A percentile compares a stretch with the other conserved stretches of the same genome.
Evolutionary conservation across 352 stramenopile genomes (phyloP).

Genomic region (Globisporangium mamillatum): DNA sequence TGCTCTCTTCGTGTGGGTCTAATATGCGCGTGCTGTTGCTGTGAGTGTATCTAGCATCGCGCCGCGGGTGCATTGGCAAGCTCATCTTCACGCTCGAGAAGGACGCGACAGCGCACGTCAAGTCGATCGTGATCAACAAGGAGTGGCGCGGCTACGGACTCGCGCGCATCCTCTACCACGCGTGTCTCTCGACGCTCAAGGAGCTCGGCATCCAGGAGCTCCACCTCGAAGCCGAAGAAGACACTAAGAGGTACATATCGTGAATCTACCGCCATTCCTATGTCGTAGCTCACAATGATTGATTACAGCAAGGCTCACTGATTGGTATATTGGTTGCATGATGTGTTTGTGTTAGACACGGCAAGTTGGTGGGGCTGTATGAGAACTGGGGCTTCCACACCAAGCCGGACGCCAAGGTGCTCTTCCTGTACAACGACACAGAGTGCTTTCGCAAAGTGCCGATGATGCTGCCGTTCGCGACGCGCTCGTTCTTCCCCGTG

Average conservation of each 20-base stretch:
- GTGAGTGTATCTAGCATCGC: conserved; percentile 23
- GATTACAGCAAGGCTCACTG: no score
- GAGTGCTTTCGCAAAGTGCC: conserved; percentile 84
- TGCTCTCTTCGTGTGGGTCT: not conserved
- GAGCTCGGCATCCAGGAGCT: conserved; percentile 53
- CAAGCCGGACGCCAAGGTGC: conserved; percentile 53
- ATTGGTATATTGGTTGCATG: no score
- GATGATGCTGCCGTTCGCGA: conserved; percentile 55
- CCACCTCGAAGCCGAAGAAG: conserved; percentile 65
- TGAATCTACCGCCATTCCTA: not conserved
- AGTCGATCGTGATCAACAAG: conserved; percentile 67
- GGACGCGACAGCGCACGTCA: conserved; percentile 58
- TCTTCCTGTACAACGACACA: conserved; percentile 84
- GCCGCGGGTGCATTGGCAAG: conserved; percentile 69
- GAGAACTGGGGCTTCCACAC: conserved; percentile 62
- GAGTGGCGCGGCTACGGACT: conserved; percentile 71
- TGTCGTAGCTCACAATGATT: no score
- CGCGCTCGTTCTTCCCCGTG: conserved; percentile 35
- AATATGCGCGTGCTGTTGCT: not conserved
- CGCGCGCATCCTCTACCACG: conserved; percentile 75
- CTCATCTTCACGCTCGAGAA: conserved; percentile 80
- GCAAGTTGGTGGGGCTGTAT: conserved; percentile 69
- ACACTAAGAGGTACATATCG: conserved; percentile 38
- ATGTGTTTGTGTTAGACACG: conserved; percentile 23
- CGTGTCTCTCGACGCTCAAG: conserved; percentile 58